Base-by-base conservation (phyloP, 805 yeast species). In the Candida pseudoglaebosa region DNA sequence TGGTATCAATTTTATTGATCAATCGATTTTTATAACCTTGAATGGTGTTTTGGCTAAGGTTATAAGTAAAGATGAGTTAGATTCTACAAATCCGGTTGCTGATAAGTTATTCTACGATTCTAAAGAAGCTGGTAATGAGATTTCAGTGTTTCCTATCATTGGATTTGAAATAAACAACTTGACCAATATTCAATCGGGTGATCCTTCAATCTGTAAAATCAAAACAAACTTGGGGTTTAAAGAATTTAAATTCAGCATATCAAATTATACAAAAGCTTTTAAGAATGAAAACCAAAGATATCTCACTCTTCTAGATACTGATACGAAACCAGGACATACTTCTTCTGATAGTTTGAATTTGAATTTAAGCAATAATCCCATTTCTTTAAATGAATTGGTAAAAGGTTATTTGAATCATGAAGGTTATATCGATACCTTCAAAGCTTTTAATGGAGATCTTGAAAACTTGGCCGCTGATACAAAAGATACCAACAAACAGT, bases 11-110 rank as follows among this genome's bases (percentile, higher is more conserved):
- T 83, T 77, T 49, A 65, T 73, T 12, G 76, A 75, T 29, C 72
- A 77, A 30, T 62, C 79, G 0, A 71, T 87, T 2, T 90, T 89
- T 50, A 77, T 78, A 46, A 89, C 96, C 0, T 82, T 84, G 55
- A 89, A 90, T 59, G 97, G 96, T 2, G 70, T 84, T 3, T 46
- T 61, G 26, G 58, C 59, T 7, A 53, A 46, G 24, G 48, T 48
- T 3, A 54, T 64, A 5, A 33, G 46, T 4, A 52, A 55, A 32
- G 59, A 52, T 14, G 62, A 57, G 20, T 47, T 63, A 24, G 34
- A 32, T 5, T 44, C 60, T 3, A 46, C 43, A 4, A 53, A 46
- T 29, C 46, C 53, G 4, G 36, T 47, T 15, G 43, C 30, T 19
- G 56, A 57, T 19, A 53, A 53, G 35, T 38, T 59, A 15, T 59